phyloP scores from a whole-genome alignment of 345 rosid species.

The Schrenkiella parvula region DNA sequence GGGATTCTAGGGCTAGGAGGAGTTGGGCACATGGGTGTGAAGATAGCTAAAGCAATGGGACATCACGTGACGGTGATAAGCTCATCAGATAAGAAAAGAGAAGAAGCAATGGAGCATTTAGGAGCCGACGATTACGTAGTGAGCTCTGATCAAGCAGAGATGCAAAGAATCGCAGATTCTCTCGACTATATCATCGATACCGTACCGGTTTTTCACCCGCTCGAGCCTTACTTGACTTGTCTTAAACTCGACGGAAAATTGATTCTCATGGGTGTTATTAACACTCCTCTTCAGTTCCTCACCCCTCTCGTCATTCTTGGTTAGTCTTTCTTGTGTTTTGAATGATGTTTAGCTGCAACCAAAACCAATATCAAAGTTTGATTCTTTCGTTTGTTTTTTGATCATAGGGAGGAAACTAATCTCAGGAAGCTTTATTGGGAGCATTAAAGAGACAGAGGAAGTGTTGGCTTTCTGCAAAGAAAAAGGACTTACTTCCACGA shows the following conservation, averaged over 20 bases:
- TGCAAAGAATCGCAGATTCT: conserved; percentile 38
- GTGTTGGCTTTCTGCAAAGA: conserved; percentile 48
- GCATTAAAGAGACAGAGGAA: conserved; percentile 57
- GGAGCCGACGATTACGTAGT: conserved; percentile 47
- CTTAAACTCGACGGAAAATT: conserved; percentile 47
- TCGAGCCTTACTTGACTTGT: conserved; percentile 38
- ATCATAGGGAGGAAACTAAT: conserved; percentile 51
- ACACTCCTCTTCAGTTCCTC: conserved; percentile 39
- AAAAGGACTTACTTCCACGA: conserved; percentile 48
- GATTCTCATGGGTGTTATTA: conserved; percentile 41
- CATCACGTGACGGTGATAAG: conserved; percentile 57
- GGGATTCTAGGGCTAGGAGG: conserved; percentile 55
- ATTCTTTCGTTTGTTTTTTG: neutral
- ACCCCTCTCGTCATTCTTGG: conserved; percentile 35
- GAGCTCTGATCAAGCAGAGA: conserved; percentile 38
- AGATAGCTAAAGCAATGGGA: conserved; percentile 56
- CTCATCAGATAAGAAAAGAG: conserved; percentile 45
- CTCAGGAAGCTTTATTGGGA: conserved; percentile 54
- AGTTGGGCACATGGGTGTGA: conserved; percentile 53
- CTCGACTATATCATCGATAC: conserved; percentile 50
- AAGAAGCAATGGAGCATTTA: conserved; percentile 48
- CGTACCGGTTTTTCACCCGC: conserved; percentile 42
- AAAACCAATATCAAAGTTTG: neutral
- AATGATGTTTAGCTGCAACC: neutral
- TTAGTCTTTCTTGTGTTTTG: neutral